Conservation (phyloP, 805 yeast species). For the Nakazawaea ernobii region DNA sequence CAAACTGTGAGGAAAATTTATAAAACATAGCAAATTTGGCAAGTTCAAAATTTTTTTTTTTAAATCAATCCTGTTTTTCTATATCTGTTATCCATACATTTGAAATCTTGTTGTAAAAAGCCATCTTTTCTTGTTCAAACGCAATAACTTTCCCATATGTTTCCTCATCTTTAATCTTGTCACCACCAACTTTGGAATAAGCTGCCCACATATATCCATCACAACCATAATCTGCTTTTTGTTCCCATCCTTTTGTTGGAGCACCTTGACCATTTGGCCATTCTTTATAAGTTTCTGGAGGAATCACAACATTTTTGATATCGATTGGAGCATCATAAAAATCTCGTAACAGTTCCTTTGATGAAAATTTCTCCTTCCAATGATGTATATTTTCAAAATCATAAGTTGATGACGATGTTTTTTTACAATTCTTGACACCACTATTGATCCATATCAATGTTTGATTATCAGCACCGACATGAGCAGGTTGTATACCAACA, state of each 20-base stretch:
- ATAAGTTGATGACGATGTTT: slow-evolving; percentile 30
- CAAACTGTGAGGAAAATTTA: too few species aligned
- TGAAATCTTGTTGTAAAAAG: slow-evolving; percentile 7
- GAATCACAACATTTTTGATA: slow-evolving; percentile 34
- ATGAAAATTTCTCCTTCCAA: slow-evolving; percentile 17
- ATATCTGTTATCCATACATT: slow-evolving; percentile 8
- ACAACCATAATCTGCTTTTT: slow-evolving; percentile 41
- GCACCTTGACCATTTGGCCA: slow-evolving; percentile 28
- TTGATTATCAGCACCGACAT: slow-evolving; percentile 44
- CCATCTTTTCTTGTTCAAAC: slow-evolving; percentile 7
- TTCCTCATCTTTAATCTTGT: slow-evolving; percentile 16
- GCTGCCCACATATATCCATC: slow-evolving; percentile 59
- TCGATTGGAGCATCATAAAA: slow-evolving; percentile 34
- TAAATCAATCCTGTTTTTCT: neutral
- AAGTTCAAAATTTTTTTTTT: too few species aligned
- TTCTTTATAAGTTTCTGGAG: slow-evolving; percentile 42
- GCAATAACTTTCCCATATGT: slow-evolving; percentile 5
- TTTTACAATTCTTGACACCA: slow-evolving; percentile 60
- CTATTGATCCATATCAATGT: slow-evolving; percentile 64
- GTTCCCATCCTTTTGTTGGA: slow-evolving; percentile 51
- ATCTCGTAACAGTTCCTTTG: slow-evolving; percentile 22
- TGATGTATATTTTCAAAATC: slow-evolving; percentile 30
- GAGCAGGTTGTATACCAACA: slow-evolving; percentile 45
- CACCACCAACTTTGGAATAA: slow-evolving; percentile 49
- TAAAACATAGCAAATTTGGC: too few species aligned